A percentile compares a stretch with the other conserved stretches of the same genome.
These are phyloP conservation scores for Scutellaria minor DNA, from an alignment of 257 asterid genomes.

Conservation along the genomic window DNA sequence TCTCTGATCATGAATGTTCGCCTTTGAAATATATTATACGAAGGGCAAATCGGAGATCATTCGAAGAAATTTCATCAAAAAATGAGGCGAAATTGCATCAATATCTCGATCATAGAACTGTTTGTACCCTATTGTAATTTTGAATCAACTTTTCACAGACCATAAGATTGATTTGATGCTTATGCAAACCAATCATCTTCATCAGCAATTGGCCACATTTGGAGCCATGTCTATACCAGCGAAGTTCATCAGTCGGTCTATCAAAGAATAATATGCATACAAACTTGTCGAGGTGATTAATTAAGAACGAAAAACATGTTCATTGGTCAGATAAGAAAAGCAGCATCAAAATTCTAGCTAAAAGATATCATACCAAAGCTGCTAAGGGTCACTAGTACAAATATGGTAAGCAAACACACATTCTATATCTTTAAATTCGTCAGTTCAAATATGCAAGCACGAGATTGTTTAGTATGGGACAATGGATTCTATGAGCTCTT, in stretches of 20 bases:
- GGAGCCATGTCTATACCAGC: no score
- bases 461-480: slow-evolving; percentile 60
- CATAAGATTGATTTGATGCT: no score
- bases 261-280: slow-evolving; percentile 29
- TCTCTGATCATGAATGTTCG: neutral
- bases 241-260: neutral
- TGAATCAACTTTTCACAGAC: neutral
- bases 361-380: slow-evolving; percentile 22
- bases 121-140: no score
- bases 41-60: no score
- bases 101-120: no score
- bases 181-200: no score
- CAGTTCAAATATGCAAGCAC: slow-evolving; percentile 31
- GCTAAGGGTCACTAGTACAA: slow-evolving; percentile 18
- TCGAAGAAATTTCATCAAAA: no score
- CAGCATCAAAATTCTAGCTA: slow-evolving; percentile 17
- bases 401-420: slow-evolving; percentile 31
- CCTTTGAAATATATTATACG: no score
- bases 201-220: no score
- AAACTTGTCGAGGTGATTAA: slow-evolving; percentile 8
- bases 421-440: slow-evolving; percentile 28
- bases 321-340: neutral
- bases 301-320: neutral
- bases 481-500: slow-evolving; percentile 85
- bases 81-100: no score